Evolutionary conservation across 73 alveolate genomes (phyloP).

Genomic region (Halteria grandinella): DNA sequence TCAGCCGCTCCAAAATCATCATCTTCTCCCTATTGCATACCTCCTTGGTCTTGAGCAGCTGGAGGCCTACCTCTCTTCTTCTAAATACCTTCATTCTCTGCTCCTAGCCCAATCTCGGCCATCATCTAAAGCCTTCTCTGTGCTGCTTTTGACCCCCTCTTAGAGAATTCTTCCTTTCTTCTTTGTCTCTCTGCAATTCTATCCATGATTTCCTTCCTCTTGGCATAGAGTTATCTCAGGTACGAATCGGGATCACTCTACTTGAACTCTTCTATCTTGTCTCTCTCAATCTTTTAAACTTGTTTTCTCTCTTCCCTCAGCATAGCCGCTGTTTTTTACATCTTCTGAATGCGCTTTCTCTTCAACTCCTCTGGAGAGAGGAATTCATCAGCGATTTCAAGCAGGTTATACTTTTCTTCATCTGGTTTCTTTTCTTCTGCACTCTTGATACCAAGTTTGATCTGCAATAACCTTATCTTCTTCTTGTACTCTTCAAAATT

Average conservation of each 20-base stretch:
- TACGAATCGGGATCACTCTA: conserved; percentile 82
- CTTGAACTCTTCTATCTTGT: conserved; percentile 80
- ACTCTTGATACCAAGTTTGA: conserved; percentile 78
- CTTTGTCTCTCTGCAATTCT: conserved; percentile 83
- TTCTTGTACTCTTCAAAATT: conserved; percentile 78
- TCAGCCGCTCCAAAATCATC: conserved; percentile 93
- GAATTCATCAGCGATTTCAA: conserved; percentile 87
- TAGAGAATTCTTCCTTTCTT: conserved; percentile 83
- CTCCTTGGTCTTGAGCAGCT: not conserved
- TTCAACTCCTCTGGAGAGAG: conserved; percentile 85
- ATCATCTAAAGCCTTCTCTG: conserved; percentile 87
- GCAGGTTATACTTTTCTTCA: conserved; percentile 83
- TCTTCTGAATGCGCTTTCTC: conserved; percentile 89
- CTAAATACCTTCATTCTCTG: conserved; percentile 55
- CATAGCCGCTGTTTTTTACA: conserved; percentile 88
- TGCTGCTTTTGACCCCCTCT: conserved; percentile 84
- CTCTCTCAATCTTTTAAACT: conserved; percentile 78
- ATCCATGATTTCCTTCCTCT: conserved; percentile 81
- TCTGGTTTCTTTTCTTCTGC: conserved; percentile 76
- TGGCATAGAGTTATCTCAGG: conserved; percentile 75
- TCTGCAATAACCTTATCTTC: conserved; percentile 75
- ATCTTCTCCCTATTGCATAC: conserved; percentile 33
- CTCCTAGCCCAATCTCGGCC: conserved; percentile 87
- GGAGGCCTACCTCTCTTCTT: conserved; percentile 49
- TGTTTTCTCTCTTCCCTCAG: conserved; percentile 82